phyloP scores from a whole-genome alignment of 2,329 filamentous ascomycete genomes.

The Berkeleyomyces basicola region DNA sequence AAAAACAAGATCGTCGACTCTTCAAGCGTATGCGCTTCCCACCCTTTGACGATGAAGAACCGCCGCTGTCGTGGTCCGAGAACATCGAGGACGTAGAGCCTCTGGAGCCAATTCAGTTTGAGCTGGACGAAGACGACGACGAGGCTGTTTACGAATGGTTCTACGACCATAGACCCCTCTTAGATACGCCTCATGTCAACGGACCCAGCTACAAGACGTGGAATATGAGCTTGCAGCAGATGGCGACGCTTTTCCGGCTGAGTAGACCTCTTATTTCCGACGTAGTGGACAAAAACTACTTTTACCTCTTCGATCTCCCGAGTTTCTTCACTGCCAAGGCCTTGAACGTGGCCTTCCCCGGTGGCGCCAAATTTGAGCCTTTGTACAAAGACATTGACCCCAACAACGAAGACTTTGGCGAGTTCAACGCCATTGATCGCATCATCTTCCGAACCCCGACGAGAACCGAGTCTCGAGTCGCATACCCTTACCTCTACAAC shows the following conservation, averaged over 20 bases:
- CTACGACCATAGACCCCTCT: slow-evolving; percentile 80
- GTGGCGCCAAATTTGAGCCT: slow-evolving; percentile 89
- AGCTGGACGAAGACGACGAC: slow-evolving; percentile 88
- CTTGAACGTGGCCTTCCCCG: slow-evolving; percentile 92
- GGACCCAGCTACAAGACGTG: slow-evolving; percentile 92
- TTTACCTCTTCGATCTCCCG: slow-evolving; percentile 89
- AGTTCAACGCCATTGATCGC: slow-evolving; percentile 97
- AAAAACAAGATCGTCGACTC: slow-evolving; percentile 87
- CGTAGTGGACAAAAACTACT: slow-evolving; percentile 90
- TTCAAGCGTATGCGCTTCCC: slow-evolving; percentile 99
- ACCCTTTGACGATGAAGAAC: slow-evolving; percentile 96
- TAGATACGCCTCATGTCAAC: slow-evolving; percentile 87
- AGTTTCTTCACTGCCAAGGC: slow-evolving; percentile 94
- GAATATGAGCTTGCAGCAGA: slow-evolving; percentile 86
- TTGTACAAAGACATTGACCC: slow-evolving; percentile 97
- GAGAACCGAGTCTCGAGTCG: slow-evolving; percentile 86
- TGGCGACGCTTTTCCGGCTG: slow-evolving; percentile 86
- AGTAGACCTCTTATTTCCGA: slow-evolving; percentile 85
- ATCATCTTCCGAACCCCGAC: slow-evolving; percentile 97
- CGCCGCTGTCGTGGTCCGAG: slow-evolving; percentile 92
- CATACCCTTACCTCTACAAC: slow-evolving; percentile 91
- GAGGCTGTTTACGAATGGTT: slow-evolving; percentile 89
- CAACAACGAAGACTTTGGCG: slow-evolving; percentile 97
- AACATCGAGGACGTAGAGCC: slow-evolving; percentile 98
- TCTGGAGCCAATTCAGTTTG: slow-evolving; percentile 94